Percentiles rank a stretch among this genome's conserved stretches.
Evolutionary conservation across 2,329 filamentous ascomycete genomes (phyloP).

Genomic region (Pestalotiopsis sp.): DNA sequence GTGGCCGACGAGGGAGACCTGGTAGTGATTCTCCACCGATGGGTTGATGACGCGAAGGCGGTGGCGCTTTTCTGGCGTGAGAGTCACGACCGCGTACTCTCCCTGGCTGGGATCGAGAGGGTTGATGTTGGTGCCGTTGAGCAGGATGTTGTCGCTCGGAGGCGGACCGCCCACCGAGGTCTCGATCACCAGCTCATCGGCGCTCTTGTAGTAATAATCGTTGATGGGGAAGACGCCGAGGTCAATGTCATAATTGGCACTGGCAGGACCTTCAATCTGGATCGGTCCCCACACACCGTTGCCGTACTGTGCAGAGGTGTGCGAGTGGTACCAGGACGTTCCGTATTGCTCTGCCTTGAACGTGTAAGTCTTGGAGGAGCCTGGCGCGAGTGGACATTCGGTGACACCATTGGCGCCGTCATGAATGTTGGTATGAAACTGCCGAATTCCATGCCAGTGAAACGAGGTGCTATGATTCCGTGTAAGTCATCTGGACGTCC

Average conservation of each 20-base stretch:
- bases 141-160: slow-evolving; percentile 44
- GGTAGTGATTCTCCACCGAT: slow-evolving; percentile 50
- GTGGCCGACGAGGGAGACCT: slow-evolving; percentile 52
- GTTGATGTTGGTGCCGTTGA: slow-evolving; percentile 46
- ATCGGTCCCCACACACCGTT: slow-evolving; percentile 57
- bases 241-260: slow-evolving; percentile 55
- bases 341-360: slow-evolving; percentile 40
- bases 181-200: slow-evolving; percentile 24
- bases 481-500: not conserved
- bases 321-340: slow-evolving; percentile 37
- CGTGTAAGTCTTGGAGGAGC: slow-evolving; percentile 34
- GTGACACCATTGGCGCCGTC: slow-evolving; percentile 49
- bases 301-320: slow-evolving; percentile 53
- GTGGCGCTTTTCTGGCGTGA: slow-evolving; percentile 48
- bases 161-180: slow-evolving; percentile 20
- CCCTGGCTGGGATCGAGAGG: slow-evolving; percentile 29
- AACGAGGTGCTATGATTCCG: slow-evolving; percentile 34
- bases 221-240: slow-evolving; percentile 50
- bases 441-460: slow-evolving; percentile 52
- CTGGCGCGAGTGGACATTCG: slow-evolving; percentile 43
- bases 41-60: slow-evolving; percentile 54
- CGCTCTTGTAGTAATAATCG: slow-evolving; percentile 49
- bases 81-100: slow-evolving; percentile 34
- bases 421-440: slow-evolving; percentile 42
- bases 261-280: slow-evolving; percentile 50